phyloP scores from a whole-genome alignment of 345 rosid genomes.

The Euphorbia peplus region DNA sequence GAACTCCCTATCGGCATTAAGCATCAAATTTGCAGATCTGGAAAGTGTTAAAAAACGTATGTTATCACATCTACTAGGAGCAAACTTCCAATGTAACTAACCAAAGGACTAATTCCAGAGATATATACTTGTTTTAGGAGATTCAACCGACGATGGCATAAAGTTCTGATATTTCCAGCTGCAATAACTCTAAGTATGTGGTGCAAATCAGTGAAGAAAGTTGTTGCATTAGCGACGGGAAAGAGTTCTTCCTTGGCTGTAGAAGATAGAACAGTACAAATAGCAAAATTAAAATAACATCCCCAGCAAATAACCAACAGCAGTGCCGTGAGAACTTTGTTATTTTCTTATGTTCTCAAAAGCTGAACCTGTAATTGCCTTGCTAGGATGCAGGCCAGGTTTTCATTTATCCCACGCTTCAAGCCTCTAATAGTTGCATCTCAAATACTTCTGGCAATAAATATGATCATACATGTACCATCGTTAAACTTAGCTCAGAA shows the following conservation, averaged over 20 bases:
- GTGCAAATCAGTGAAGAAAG: slow-evolving; percentile 93
- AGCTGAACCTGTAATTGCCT: too few species aligned
- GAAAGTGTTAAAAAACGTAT: slow-evolving; percentile 7
- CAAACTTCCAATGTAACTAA: slow-evolving; percentile 3
- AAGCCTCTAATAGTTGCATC: too few species aligned
- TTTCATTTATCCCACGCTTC: too few species aligned
- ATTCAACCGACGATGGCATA: slow-evolving; percentile 85
- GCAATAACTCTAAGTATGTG: slow-evolving; percentile 80
- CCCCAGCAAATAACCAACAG: slow-evolving; percentile 6
- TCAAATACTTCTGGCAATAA: too few species aligned
- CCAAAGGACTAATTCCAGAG: neutral
- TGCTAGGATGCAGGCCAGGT: too few species aligned
- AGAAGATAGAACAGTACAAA: slow-evolving; percentile 2
- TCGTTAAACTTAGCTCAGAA: too few species aligned
- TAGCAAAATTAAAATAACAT: neutral
- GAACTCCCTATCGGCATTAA: slow-evolving; percentile 94
- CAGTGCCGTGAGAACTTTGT: too few species aligned
- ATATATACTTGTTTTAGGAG: slow-evolving; percentile 85
- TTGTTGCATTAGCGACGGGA: slow-evolving; percentile 86
- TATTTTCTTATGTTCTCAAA: too few species aligned
- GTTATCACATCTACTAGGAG: slow-evolving; percentile 15
- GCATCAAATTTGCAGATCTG: slow-evolving; percentile 99
- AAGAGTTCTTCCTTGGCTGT: slow-evolving; percentile 78
- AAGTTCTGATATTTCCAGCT: slow-evolving; percentile 85
- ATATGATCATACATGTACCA: too few species aligned